Conservation (phyloP, 371 early-diverging fungal genomes). For the Blakeslea trispora region DNA sequence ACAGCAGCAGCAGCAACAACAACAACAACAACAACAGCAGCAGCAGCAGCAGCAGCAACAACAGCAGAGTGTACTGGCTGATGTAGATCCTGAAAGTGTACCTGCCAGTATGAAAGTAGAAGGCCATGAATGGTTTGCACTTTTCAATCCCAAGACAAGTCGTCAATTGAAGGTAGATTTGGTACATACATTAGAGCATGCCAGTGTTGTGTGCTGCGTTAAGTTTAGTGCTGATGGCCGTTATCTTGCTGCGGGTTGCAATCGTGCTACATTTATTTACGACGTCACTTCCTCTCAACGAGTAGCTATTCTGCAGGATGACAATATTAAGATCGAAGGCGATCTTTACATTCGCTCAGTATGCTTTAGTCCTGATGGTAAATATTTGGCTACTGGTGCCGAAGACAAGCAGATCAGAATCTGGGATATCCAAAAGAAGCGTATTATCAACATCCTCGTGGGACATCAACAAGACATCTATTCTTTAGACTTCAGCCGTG, state of each 20-base stretch:
- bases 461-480: constrained; percentile 97
- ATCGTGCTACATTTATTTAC: constrained; percentile 87
- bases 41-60: constrained; percentile 14
- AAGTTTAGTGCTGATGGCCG: constrained; percentile 92
- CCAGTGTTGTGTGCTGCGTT: constrained; percentile 95
- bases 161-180: constrained; percentile 81
- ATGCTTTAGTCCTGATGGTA: constrained; percentile 95
- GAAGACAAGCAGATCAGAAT: constrained; percentile 94
- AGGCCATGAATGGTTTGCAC: constrained; percentile 87
- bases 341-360: constrained; percentile 96
- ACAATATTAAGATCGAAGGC: constrained; percentile 66
- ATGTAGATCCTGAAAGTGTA: constrained; percentile 81
- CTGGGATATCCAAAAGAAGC: constrained; percentile 71
- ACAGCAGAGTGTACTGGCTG: constrained; percentile 51
- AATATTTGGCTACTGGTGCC: constrained; percentile 93
- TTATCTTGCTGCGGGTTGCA: constrained; percentile 94
- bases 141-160: constrained; percentile 76
- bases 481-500: constrained; percentile 88
- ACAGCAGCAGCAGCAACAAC: no score
- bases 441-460: constrained; percentile 62
- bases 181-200: constrained; percentile 85
- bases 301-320: constrained; percentile 76
- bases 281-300: constrained; percentile 76
- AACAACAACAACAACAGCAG: constrained; percentile 4
- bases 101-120: constrained; percentile 82